These are phyloP conservation scores for Mikania micrantha DNA, from an alignment of 129 eudicot species.

Conservation along the genomic window DNA sequence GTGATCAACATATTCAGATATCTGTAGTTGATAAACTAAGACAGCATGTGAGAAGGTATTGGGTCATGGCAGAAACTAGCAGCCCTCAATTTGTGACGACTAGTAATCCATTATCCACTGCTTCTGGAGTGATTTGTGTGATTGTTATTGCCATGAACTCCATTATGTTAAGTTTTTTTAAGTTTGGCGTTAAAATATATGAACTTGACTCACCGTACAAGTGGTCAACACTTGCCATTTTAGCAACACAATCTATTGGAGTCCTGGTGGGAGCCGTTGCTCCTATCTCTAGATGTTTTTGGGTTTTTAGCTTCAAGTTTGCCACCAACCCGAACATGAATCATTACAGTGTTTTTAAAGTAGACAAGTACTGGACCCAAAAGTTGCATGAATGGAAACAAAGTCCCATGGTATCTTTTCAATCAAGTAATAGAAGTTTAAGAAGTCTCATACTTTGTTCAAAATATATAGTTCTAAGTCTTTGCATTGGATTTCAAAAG, in stretches of 20 bases:
- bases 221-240: conserved; percentile 7
- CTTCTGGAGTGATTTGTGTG: too few relatives aligned
- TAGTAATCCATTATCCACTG: too few relatives aligned
- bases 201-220: conserved; percentile 1
- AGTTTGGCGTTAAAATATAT: too few relatives aligned
- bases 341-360: not conserved
- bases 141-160: not conserved
- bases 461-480: not conserved
- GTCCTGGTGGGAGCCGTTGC: conserved; percentile 14
- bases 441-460: not conserved
- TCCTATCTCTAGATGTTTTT: conserved; percentile 8
- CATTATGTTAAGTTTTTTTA: not conserved
- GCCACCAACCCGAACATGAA: not conserved
- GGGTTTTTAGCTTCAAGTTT: not conserved
- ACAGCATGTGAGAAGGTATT: too few relatives aligned
- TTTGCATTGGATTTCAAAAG: conserved; percentile 20
- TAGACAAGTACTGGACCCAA: conserved; percentile 29
- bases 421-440: not conserved
- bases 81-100: too few relatives aligned
- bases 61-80: too few relatives aligned
- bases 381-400: conserved; percentile 21
- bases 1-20: too few relatives aligned
- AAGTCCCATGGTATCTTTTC: too few relatives aligned
- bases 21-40: too few relatives aligned
- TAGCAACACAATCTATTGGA: too few relatives aligned